A percentile compares a stretch with the other conserved stretches of the same genome.
Evolutionary conservation across 192 early-diverging fungal species (phyloP).

Genomic region (Backusella circina): DNA sequence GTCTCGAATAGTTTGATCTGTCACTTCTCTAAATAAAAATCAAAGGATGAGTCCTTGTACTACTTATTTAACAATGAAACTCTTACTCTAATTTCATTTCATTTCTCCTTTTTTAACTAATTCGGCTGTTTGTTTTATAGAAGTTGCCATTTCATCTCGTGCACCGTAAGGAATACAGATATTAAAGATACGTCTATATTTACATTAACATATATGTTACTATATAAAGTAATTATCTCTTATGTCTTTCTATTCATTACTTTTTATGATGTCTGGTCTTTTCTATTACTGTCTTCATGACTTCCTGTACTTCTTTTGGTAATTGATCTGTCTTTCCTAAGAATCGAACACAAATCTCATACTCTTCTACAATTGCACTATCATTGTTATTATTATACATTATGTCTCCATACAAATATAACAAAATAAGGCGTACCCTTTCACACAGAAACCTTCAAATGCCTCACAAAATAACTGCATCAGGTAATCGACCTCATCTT

Average conservation of each 20-base stretch:
- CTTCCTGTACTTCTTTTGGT: conserved; percentile 55
- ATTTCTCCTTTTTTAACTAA: conserved; percentile 56
- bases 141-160: conserved; percentile 83
- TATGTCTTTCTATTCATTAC: conserved; percentile 19
- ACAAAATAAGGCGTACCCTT: conserved; percentile 50
- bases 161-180: conserved; percentile 92
- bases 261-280: conserved; percentile 61
- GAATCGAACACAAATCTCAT: conserved; percentile 76
- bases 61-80: not conserved
- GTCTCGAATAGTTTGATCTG: conserved; percentile 51
- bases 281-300: conserved; percentile 59
- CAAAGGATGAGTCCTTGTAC: not conserved
- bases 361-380: conserved; percentile 70
- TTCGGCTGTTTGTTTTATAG: conserved; percentile 54
- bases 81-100: conserved; percentile 32
- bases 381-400: not conserved
- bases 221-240: no score
- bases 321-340: conserved; percentile 74
- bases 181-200: conserved; percentile 70
- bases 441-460: conserved; percentile 69
- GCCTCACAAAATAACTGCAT: conserved; percentile 80
- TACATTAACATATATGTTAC: no score
- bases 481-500: conserved; percentile 79
- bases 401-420: not conserved
- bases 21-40: conserved; percentile 52